phyloP scores from a whole-genome alignment of 495 filamentous ascomycete species.

The Xylaria sp. region DNA sequence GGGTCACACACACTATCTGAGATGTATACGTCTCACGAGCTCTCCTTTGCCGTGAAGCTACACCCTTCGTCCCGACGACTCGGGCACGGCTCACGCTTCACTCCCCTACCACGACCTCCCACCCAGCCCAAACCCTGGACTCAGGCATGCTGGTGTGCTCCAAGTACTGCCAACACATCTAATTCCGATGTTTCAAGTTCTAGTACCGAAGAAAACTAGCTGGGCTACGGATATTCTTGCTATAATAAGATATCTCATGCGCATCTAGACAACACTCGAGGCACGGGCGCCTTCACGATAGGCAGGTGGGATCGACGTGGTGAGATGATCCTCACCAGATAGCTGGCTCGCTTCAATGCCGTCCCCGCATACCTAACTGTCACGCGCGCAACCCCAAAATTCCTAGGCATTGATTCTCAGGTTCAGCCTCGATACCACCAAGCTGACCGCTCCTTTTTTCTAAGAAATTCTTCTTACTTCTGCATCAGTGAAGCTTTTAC shows the following conservation, averaged over 20 bases:
- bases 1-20: background rate
- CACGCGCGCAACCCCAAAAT: constrained; percentile 26
- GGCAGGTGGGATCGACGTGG: constrained; percentile 15
- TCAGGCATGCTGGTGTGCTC: constrained; percentile 2
- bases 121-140: background rate
- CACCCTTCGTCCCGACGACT: constrained; percentile 19
- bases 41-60: constrained; percentile 12
- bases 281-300: constrained; percentile 15
- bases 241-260: constrained; percentile 15
- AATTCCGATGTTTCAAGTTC: background rate
- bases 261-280: background rate
- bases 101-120: background rate
- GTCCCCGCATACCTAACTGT: constrained; percentile 23
- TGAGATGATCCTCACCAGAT: constrained; percentile 16
- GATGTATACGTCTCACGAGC: constrained; percentile 9
- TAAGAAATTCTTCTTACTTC: background rate
- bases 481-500: background rate
- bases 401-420: constrained; percentile 13
- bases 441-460: background rate
- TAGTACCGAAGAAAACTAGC: background rate
- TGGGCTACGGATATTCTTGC: constrained; percentile 1
- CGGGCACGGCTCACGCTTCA: constrained; percentile 23
- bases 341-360: constrained; percentile 21
- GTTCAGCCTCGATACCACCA: constrained; percentile 23
- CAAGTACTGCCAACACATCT: constrained; percentile 3